Evolutionary conservation across 2,329 filamentous ascomycete genomes (phyloP).

Genomic region (Penicillium sp.): DNA sequence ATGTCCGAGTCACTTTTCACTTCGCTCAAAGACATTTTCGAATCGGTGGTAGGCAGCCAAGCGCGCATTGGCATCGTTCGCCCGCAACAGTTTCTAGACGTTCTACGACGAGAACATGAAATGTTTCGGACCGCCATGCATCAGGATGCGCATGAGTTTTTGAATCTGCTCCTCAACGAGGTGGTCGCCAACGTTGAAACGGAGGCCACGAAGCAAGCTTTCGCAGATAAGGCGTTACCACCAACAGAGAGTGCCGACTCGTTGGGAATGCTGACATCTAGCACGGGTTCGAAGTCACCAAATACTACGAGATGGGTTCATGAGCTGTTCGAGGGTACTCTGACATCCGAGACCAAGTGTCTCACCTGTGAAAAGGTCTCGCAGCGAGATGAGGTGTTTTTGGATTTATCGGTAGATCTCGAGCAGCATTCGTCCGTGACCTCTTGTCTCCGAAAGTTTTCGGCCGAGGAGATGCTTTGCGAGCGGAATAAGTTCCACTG

Average conservation of each 20-base stretch:
- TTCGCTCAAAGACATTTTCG: conserved; percentile 92
- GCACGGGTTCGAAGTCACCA: conserved; percentile 53
- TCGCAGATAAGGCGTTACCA: conserved; percentile 48
- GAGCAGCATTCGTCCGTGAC: conserved; percentile 96
- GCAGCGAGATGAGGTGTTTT: conserved; percentile 89
- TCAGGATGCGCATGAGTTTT: conserved; percentile 96
- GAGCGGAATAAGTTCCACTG: conserved; percentile 99
- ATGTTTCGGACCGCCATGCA: conserved; percentile 98
- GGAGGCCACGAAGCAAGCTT: conserved; percentile 56
- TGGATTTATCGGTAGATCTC: conserved; percentile 93
- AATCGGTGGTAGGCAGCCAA: conserved; percentile 76
- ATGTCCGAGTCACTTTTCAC: conserved; percentile 97
- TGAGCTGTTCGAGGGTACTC: conserved; percentile 89
- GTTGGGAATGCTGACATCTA: conserved; percentile 54
- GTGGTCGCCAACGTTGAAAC: conserved; percentile 91
- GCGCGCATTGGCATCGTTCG: conserved; percentile 87
- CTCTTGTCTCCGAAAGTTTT: conserved; percentile 91
- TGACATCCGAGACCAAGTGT: conserved; percentile 95
- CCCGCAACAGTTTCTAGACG: conserved; percentile 88
- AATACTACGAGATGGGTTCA: conserved; percentile 87
- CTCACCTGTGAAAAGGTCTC: conserved; percentile 95
- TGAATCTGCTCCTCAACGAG: conserved; percentile 92
- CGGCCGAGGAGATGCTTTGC: conserved; percentile 96
- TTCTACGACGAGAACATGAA: conserved; percentile 90
- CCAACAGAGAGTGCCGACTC: conserved; percentile 48